Evolutionary conservation across 345 rosid species (phyloP).

Genomic region (Lepidium sativum): DNA sequence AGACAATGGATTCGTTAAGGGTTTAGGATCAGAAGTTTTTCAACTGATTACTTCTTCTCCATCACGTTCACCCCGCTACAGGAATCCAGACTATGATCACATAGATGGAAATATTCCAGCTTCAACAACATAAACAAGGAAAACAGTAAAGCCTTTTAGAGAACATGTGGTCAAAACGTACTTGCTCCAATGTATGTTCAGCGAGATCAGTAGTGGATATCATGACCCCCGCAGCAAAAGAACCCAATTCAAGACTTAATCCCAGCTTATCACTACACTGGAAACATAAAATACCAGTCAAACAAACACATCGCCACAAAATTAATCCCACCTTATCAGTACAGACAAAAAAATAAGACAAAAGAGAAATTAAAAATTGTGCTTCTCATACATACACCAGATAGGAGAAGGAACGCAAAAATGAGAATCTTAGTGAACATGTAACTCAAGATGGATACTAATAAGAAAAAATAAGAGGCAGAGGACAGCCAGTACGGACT

Average conservation of each 20-base stretch:
- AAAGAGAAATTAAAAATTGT: no score
- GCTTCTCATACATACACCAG: neutral
- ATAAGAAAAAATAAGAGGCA: neutral
- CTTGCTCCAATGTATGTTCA: constrained; percentile 94
- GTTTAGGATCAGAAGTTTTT: neutral
- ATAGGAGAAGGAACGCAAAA: neutral
- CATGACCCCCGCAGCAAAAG: constrained; percentile 98
- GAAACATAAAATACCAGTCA: constrained; percentile 26
- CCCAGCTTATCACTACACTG: constrained; percentile 99
- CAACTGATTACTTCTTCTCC: neutral
- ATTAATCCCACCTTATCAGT: neutral
- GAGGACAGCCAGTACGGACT: constrained; percentile 16
- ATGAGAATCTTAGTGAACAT: neutral
- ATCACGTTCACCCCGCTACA: neutral
- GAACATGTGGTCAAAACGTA: constrained; percentile 28
- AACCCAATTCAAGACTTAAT: constrained; percentile 88
- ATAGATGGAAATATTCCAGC: neutral
- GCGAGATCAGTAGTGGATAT: constrained; percentile 94
- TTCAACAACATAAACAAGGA: neutral
- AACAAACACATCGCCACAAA: neutral
- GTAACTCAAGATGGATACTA: neutral
- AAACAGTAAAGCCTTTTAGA: neutral
- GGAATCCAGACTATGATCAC: neutral
- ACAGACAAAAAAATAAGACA: neutral
- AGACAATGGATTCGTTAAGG: neutral